Evolutionary conservation across 2,329 filamentous ascomycete species (phyloP), one percentile per base, ranked within the genome.

Genomic region (Aspergillus spinulosporus): DNA sequence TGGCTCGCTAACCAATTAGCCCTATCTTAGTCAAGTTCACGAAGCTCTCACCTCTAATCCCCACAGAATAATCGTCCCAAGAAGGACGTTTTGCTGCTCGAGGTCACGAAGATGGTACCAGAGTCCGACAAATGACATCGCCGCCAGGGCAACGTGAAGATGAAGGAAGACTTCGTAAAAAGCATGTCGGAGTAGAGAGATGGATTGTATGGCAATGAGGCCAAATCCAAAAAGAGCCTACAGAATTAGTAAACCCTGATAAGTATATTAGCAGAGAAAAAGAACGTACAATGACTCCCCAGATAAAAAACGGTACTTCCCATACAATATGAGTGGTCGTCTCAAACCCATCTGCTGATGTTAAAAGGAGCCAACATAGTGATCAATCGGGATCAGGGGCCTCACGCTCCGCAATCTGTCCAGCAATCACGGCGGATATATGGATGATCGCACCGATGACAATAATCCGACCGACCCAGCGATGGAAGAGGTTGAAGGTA

Each of bases 401-500:
- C 66, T 34, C 47, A 72, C 68, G 48, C 36, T 60, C 37, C n/a
- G 56, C 56, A 15, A 59, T 61, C 34, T 64, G 54, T 3, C 58
- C 61, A 0, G 60, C 68, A 8, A 72, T 31, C 40, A 71, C 69
- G 32, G 61, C 63, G 34, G 59, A 54, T 40, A 87, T 87, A 73
- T 95, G 90, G 26, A 89, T 77, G 45, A 90, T 64, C 5, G 83
- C 76, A 69, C 92, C 87, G 6, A 86, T 55, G 9, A 89, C 82
- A 31, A 89, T 84, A 39, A 91, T 82, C 28, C 90, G 83, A 21
- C 89, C 90, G 59, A 89, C 83, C 89, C 89, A 94, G 59, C 90
- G 85, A 73, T 94, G 90, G 57, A 92, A 78, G 8, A 93, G 84
- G 72, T 97, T 97, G 81, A 95, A 97, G 0, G 91, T 92, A 72